Percentiles rank a stretch among this genome's conserved stretches.
Conservation (phyloP, 495 filamentous ascomycete genomes). For the Penicillium turbatum region DNA sequence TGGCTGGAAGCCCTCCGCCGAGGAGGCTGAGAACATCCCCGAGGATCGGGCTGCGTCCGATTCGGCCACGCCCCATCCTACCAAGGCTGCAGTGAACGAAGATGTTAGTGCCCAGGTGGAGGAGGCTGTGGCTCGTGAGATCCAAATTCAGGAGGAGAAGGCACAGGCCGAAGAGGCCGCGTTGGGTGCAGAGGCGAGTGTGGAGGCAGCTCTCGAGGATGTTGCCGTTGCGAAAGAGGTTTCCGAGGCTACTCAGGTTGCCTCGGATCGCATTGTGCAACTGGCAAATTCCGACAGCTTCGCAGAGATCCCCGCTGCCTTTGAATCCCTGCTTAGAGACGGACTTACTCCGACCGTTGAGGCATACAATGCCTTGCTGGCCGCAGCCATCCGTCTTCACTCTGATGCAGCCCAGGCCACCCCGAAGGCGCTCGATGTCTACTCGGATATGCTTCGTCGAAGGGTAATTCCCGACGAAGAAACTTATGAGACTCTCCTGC, state of each 20-base stretch:
- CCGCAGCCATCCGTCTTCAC: slow-evolving; percentile 70
- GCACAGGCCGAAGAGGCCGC: slow-evolving; percentile 40
- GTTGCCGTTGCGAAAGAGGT: slow-evolving; percentile 26
- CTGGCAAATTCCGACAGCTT: slow-evolving; percentile 64
- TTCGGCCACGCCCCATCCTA: slow-evolving; percentile 45
- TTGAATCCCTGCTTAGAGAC: slow-evolving; percentile 76
- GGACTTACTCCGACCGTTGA: slow-evolving; percentile 73
- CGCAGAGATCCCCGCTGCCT: slow-evolving; percentile 82
- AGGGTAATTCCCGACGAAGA: slow-evolving; percentile 74
- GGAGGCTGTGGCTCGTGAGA: slow-evolving; percentile 61
- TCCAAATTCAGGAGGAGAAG: slow-evolving; percentile 48
- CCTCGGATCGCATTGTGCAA: slow-evolving; percentile 69
- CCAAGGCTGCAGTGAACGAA: slow-evolving; percentile 52
- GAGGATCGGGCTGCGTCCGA: slow-evolving; percentile 29
- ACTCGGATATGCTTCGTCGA: slow-evolving; percentile 90
- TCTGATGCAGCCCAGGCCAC: slow-evolving; percentile 71
- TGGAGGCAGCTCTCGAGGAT: slow-evolving; percentile 30
- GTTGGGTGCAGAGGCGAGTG: slow-evolving; percentile 31
- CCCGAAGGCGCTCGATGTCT: slow-evolving; percentile 87
- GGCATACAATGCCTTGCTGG: slow-evolving; percentile 85
- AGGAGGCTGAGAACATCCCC: slow-evolving; percentile 47
- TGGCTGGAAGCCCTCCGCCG: slow-evolving; percentile 70
- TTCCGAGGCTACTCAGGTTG: slow-evolving; percentile 56
- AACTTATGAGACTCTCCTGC: slow-evolving; percentile 82
- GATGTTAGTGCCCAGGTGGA: slow-evolving; percentile 57